Percentiles rank a stretch among this genome's conserved stretches.
Evolutionary conservation across 768 basidiomycete species (phyloP).

Genomic region (Serendipita sp.): DNA sequence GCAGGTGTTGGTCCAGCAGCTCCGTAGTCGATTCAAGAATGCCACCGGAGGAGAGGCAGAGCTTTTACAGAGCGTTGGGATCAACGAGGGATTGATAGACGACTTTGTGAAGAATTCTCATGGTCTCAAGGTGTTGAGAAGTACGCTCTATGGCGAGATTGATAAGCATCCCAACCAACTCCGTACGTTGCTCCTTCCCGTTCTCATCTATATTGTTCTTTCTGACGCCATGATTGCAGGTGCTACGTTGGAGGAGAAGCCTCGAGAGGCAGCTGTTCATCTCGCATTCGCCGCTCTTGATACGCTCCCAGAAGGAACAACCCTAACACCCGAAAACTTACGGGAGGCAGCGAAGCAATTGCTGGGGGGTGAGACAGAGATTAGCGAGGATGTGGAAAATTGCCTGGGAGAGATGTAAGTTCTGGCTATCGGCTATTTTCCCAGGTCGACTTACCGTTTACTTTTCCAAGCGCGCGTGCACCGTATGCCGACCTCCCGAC

Average conservation of each 20-base stretch:
- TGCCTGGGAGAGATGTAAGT: conserved; percentile 70
- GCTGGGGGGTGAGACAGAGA: conserved; percentile 32
- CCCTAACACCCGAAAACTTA: conserved; percentile 36
- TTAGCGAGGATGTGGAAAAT: conserved; percentile 36
- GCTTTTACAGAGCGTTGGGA: conserved; percentile 9
- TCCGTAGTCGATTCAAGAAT: conserved; percentile 24
- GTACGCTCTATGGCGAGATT: conserved; percentile 43
- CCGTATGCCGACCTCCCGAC: conserved; percentile 82
- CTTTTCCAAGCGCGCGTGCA: conserved; percentile 44
- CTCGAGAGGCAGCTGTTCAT: conserved; percentile 52
- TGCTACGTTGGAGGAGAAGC: conserved; percentile 24
- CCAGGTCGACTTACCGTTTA: conserved; percentile 10
- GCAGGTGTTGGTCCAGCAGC: conserved; percentile 27
- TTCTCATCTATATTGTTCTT: background rate
- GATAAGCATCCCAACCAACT: conserved; percentile 35
- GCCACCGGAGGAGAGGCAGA: conserved; percentile 32
- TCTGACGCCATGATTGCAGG: conserved; percentile 21
- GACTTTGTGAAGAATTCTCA: conserved; percentile 70
- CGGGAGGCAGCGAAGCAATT: conserved; percentile 34
- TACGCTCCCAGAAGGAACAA: conserved; percentile 18
- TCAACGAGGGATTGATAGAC: conserved; percentile 30
- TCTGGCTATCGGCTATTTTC: background rate
- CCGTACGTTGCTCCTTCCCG: conserved; percentile 27
- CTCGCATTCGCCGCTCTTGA: conserved; percentile 54
- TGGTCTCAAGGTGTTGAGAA: conserved; percentile 48